Conservation (phyloP, 2,329 filamentous ascomycete genomes). For the Claviceps sorghi region DNA sequence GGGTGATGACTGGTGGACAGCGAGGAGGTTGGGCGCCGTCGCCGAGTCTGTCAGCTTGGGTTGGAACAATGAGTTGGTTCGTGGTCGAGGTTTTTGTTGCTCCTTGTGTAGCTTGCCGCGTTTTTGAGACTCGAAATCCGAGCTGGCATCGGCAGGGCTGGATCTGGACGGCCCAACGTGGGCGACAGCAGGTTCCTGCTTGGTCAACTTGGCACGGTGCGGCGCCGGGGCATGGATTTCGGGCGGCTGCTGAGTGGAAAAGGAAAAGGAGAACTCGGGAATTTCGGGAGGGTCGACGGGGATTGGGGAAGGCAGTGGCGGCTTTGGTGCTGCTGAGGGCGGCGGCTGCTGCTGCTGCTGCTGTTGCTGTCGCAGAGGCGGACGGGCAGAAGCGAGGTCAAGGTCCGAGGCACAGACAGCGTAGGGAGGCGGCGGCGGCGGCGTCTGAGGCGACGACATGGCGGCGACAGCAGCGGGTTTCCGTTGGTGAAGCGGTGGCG, state of each 20-base stretch:
- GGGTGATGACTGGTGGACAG: neutral
- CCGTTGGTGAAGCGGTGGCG: slow-evolving; percentile 10
- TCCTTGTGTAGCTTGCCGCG: slow-evolving; percentile 19
- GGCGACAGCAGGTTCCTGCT: slow-evolving; percentile 9
- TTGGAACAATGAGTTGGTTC: slow-evolving; percentile 21
- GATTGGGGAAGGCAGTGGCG: neutral
- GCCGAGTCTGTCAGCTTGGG: slow-evolving; percentile 11
- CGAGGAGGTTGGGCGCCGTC: slow-evolving; percentile 3
- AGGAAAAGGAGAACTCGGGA: slow-evolving; percentile 10
- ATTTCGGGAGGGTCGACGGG: slow-evolving; percentile 9
- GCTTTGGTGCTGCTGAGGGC: neutral
- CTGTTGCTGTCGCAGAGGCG: neutral
- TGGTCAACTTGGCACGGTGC: slow-evolving; percentile 11
- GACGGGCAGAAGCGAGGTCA: slow-evolving; percentile 2
- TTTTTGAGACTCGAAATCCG: slow-evolving; percentile 8
- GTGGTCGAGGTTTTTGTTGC: slow-evolving; percentile 12
- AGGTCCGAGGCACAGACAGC: slow-evolving; percentile 3
- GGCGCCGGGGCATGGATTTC: slow-evolving; percentile 17
- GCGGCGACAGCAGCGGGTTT: slow-evolving; percentile 10
- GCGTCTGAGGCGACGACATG: slow-evolving; percentile 6
- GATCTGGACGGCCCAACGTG: neutral
- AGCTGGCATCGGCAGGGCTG: slow-evolving; percentile 1
- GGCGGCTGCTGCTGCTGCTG: neutral
- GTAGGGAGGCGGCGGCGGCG: slow-evolving; percentile 10
- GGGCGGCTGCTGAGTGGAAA: slow-evolving; percentile 11